These are phyloP conservation scores for Anisodus tanguticus DNA, from an alignment of 257 asterid species.

Conservation along the genomic window DNA sequence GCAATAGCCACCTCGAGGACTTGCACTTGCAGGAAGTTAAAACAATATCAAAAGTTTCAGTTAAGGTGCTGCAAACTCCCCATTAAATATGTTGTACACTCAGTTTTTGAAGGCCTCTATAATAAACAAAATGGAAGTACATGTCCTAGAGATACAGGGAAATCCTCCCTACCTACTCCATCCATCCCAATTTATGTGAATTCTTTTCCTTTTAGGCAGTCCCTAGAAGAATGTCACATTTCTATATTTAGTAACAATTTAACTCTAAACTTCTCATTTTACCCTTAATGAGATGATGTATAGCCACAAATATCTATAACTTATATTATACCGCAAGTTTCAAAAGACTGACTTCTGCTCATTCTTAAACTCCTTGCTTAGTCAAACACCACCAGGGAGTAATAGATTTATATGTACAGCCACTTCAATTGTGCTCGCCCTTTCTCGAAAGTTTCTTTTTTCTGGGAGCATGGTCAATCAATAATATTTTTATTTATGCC, in stretches of 20 bases:
- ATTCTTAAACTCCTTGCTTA: not conserved
- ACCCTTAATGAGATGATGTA: not conserved
- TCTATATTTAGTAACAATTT: not conserved
- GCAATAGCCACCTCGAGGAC: not conserved
- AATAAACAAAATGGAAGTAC: not conserved
- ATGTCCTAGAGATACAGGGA: not conserved
- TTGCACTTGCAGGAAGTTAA: not conserved
- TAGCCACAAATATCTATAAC: not conserved
- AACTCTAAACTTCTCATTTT: not conserved
- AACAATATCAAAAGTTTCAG: not conserved
- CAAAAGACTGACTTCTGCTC: not conserved
- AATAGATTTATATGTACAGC: not conserved
- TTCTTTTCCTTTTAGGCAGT: not conserved
- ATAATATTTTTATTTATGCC: not conserved
- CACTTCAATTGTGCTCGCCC: not conserved
- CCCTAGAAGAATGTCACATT: not conserved
- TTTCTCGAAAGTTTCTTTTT: not conserved
- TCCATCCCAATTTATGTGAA: not conserved
- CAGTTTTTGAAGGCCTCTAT: not conserved
- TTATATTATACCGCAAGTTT: not conserved
- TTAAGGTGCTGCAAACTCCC: not conserved
- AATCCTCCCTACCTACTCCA: conserved; percentile 8
- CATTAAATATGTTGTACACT: not conserved
- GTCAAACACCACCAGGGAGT: not conserved
- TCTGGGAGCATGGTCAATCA: not conserved